These are phyloP conservation scores for Trypanosoma platydactyli DNA, from an alignment of 208 protist species.

Conservation along the genomic window DNA sequence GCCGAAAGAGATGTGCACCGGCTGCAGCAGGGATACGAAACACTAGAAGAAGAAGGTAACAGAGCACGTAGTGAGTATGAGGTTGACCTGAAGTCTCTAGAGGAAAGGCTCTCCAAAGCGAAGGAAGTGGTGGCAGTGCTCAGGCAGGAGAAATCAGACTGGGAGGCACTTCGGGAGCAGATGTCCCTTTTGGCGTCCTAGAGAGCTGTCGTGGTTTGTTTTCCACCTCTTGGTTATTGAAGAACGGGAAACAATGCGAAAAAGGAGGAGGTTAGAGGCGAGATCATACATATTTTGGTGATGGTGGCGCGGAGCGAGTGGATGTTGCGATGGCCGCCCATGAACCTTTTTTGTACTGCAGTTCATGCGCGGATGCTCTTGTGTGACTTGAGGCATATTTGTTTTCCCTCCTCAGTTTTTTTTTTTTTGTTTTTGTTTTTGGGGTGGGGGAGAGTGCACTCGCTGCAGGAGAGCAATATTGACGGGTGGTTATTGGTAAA, in stretches of 20 bases:
- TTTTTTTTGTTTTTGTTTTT: conserved; percentile 24
- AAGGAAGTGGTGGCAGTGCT: conserved; percentile 27
- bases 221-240: conserved; percentile 1
- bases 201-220: neutral
- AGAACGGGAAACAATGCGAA: neutral
- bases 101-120: conserved; percentile 31
- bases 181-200: conserved; percentile 31
- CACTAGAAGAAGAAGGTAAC: conserved; percentile 42
- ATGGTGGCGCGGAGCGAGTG: too few relatives aligned
- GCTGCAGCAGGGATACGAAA: conserved; percentile 39
- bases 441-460: too few relatives aligned
- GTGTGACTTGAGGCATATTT: neutral
- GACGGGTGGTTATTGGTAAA: too few relatives aligned
- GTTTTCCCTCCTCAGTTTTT: neutral
- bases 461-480: too few relatives aligned
- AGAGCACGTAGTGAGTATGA: conserved; percentile 43
- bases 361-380: neutral
- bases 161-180: conserved; percentile 46
- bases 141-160: conserved; percentile 56
- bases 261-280: conserved; percentile 8
- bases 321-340: too few relatives aligned
- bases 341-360: neutral
- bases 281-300: too few relatives aligned
- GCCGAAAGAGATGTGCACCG: conserved; percentile 24
- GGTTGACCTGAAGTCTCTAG: conserved; percentile 17